Evolutionary conservation across 768 basidiomycete genomes (phyloP).

Genomic region (Auricularia sp.): DNA sequence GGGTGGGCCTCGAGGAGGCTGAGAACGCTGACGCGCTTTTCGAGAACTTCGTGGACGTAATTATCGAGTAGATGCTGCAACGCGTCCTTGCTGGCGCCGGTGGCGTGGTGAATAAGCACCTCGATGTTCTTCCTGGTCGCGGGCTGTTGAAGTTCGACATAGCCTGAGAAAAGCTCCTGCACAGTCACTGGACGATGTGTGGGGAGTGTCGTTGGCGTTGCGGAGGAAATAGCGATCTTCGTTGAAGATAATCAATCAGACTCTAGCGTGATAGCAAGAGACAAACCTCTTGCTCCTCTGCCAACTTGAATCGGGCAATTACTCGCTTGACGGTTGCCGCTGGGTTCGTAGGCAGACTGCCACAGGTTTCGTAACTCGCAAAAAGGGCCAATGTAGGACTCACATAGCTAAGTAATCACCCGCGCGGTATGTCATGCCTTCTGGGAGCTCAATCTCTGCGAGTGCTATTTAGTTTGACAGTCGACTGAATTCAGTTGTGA

Average conservation of each 20-base stretch:
- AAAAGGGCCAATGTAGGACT: slow-evolving; percentile 5
- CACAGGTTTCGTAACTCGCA: background rate
- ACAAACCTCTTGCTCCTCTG: slow-evolving; percentile 29
- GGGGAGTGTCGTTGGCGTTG: slow-evolving; percentile 31
- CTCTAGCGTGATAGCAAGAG: background rate
- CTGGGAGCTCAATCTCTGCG: slow-evolving; percentile 32
- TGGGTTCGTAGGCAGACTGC: slow-evolving; percentile 33
- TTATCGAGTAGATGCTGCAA: slow-evolving; percentile 21
- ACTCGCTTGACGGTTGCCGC: slow-evolving; percentile 28
- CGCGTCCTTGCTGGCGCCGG: slow-evolving; percentile 7
- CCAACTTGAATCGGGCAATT: slow-evolving; percentile 26
- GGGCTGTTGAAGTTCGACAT: slow-evolving; percentile 39
- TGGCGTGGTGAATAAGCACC: slow-evolving; percentile 18
- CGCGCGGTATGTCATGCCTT: slow-evolving; percentile 26
- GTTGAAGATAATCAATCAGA: background rate
- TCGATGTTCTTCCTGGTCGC: slow-evolving; percentile 34
- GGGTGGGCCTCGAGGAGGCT: slow-evolving; percentile 31
- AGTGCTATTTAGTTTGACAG: background rate
- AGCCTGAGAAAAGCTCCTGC: slow-evolving; percentile 31
- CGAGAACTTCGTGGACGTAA: slow-evolving; percentile 26
- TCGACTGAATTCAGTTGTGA: background rate
- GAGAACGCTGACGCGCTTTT: slow-evolving; percentile 30
- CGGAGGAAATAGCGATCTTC: slow-evolving; percentile 28
- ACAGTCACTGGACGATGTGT: slow-evolving; percentile 28
- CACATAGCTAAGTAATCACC: slow-evolving; percentile 41